Conservation (phyloP, 1,284 basidiomycete species). For the Cryptococcus sp. region DNA sequence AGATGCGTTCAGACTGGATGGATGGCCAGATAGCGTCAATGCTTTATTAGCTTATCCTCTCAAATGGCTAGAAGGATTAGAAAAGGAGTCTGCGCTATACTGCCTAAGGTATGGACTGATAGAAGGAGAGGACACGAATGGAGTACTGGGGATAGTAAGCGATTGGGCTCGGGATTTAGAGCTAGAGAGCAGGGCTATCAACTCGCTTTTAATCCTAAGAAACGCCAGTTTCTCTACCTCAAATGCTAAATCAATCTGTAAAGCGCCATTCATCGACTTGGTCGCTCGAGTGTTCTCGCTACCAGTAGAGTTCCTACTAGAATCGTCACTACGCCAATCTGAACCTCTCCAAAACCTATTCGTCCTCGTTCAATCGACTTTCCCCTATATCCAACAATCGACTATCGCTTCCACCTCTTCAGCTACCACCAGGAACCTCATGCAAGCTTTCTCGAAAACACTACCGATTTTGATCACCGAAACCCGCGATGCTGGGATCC, state of each 20-base stretch:
- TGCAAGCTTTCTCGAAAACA: constrained; percentile 21
- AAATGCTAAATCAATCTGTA: constrained; percentile 30
- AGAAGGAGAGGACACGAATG: neutral
- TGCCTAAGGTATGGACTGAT: neutral
- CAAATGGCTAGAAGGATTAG: constrained; percentile 33
- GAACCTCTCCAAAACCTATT: constrained; percentile 38
- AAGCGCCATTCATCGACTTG: constrained; percentile 19
- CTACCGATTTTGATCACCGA: constrained; percentile 14
- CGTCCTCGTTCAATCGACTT: constrained; percentile 26
- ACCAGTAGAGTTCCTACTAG: constrained; percentile 29
- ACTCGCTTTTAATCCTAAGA: constrained; percentile 35
- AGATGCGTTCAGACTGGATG: constrained; percentile 31
- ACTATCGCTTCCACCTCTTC: neutral
- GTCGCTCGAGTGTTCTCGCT: constrained; percentile 34
- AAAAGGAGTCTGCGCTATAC: constrained; percentile 22
- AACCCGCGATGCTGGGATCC: constrained; percentile 27
- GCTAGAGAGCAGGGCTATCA: constrained; percentile 27
- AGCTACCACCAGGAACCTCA: constrained; percentile 5
- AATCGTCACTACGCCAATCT: constrained; percentile 25
- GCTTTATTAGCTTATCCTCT: constrained; percentile 32
- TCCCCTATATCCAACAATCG: constrained; percentile 15
- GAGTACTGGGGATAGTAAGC: constrained; percentile 21
- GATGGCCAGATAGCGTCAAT: constrained; percentile 29
- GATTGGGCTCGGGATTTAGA: constrained; percentile 27
- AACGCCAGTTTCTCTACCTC: constrained; percentile 28